These are phyloP conservation scores for Umbelopsis sp. DNA, from an alignment of 192 early-diverging fungal genomes.

Conservation along the genomic window DNA sequence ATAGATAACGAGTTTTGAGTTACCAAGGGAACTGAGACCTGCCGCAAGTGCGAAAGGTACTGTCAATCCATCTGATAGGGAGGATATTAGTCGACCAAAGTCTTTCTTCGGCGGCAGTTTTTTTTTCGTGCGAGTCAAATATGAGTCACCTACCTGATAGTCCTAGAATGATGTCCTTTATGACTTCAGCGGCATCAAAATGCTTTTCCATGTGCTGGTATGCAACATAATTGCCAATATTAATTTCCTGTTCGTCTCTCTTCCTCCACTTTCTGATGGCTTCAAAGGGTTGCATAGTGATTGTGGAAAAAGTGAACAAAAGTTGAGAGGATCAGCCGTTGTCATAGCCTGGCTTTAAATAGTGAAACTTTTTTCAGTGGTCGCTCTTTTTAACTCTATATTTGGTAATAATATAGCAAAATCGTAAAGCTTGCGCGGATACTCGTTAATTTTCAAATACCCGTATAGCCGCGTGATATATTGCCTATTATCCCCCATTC, in stretches of 20 bases:
- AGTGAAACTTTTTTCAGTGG: not conserved
- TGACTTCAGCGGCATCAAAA: slow-evolving; percentile 47
- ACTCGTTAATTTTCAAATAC: not conserved
- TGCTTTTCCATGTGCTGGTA: slow-evolving; percentile 42
- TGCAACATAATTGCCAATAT: slow-evolving; percentile 27
- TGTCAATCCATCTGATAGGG: slow-evolving; percentile 43
- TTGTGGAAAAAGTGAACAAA: not conserved
- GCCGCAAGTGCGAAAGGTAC: slow-evolving; percentile 71
- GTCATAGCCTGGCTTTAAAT: not conserved
- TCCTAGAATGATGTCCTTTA: slow-evolving; percentile 48
- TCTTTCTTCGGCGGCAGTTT: no score
- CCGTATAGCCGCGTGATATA: no score
- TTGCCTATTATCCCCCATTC: no score
- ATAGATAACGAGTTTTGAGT: slow-evolving; percentile 54
- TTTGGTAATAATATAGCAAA: not conserved
- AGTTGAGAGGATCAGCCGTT: not conserved
- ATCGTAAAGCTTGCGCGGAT: not conserved
- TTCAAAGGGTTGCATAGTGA: slow-evolving; percentile 4
- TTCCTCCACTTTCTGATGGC: slow-evolving; percentile 2
- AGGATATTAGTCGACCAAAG: not conserved
- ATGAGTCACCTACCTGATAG: slow-evolving; percentile 29
- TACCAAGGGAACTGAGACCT: slow-evolving; percentile 55
- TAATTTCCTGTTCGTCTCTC: not conserved
- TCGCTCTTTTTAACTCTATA: not conserved
- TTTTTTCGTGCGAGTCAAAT: not conserved